Conservation (phyloP, 78 protist species). For the Dictyostelium citrinum region DNA sequence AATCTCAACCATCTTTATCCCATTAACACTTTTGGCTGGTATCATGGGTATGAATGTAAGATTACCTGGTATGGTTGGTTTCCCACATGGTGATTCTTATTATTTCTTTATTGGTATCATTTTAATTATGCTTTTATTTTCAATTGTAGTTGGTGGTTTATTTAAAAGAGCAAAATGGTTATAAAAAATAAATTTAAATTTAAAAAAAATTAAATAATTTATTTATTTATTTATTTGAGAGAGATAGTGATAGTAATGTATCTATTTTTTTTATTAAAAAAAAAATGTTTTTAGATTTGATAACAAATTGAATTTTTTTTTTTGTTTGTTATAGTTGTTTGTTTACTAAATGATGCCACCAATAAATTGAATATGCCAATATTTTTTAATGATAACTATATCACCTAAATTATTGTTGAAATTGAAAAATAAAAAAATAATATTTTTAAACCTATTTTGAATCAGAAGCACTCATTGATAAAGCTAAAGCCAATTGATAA, state of each 20-base stretch:
- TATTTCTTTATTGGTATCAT: slow-evolving; percentile 43
- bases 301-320: too few relatives aligned
- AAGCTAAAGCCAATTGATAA: not conserved
- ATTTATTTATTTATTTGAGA: too few relatives aligned
- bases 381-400: too few relatives aligned
- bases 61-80: slow-evolving; percentile 62
- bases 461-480: not conserved
- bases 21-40: slow-evolving; percentile 49
- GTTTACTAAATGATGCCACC: too few relatives aligned
- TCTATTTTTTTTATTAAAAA: too few relatives aligned
- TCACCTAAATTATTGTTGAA: too few relatives aligned
- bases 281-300: too few relatives aligned
- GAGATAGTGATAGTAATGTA: too few relatives aligned
- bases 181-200: not conserved
- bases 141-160: slow-evolving; percentile 8
- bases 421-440: too few relatives aligned
- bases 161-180: slow-evolving; percentile 70
- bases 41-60: slow-evolving; percentile 75
- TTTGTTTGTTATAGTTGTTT: too few relatives aligned
- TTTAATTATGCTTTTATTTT: slow-evolving; percentile 22
- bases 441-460: not conserved
- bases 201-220: too few relatives aligned
- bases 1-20: slow-evolving; percentile 57
- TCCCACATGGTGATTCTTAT: slow-evolving; percentile 23
- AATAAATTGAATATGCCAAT: too few relatives aligned